Percentiles rank a stretch among this genome's conserved stretches.
Conservation (phyloP, 768 basidiomycete genomes). For the Strobilomyces echinocephalus region DNA sequence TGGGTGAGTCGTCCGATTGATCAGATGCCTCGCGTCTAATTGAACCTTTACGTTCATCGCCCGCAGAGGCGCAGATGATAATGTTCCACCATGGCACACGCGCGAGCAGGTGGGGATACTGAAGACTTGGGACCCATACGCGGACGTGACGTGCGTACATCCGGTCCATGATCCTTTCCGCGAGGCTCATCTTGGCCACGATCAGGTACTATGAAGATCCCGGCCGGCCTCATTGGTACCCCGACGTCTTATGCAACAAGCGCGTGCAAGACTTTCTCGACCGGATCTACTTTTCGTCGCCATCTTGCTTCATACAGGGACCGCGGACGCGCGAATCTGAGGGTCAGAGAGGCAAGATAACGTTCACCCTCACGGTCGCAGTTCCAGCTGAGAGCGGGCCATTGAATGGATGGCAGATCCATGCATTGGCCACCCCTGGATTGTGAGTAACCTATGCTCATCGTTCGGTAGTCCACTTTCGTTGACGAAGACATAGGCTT, state of each 20-base stretch:
- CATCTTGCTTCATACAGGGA: not conserved
- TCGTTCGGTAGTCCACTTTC: not conserved
- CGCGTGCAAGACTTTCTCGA: conserved; percentile 56
- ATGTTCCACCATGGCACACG: conserved; percentile 85
- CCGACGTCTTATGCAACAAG: conserved; percentile 49
- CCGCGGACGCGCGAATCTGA: not conserved
- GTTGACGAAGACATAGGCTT: conserved; percentile 7
- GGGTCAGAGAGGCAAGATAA: not conserved
- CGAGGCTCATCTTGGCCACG: not conserved
- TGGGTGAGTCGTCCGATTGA: conserved; percentile 51
- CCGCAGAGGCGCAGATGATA: conserved; percentile 70
- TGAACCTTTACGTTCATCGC: not conserved
- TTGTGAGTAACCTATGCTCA: conserved; percentile 40
- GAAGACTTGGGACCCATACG: conserved; percentile 49
- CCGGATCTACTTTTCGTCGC: conserved; percentile 15
- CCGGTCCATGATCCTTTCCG: too few species aligned
- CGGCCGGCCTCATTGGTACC: conserved; percentile 68
- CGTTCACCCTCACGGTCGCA: conserved; percentile 71
- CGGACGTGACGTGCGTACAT: conserved; percentile 48
- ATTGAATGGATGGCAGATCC: conserved; percentile 65
- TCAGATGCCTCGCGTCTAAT: not conserved
- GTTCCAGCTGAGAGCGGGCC: conserved; percentile 66
- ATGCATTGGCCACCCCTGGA: conserved; percentile 58
- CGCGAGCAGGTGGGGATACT: conserved; percentile 60
- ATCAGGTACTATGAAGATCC: conserved; percentile 58